Percentiles rank a stretch among this genome's conserved stretches.
phyloP scores from a whole-genome alignment of 768 basidiomycete species.

The Coprinopsis strossmayeri region DNA sequence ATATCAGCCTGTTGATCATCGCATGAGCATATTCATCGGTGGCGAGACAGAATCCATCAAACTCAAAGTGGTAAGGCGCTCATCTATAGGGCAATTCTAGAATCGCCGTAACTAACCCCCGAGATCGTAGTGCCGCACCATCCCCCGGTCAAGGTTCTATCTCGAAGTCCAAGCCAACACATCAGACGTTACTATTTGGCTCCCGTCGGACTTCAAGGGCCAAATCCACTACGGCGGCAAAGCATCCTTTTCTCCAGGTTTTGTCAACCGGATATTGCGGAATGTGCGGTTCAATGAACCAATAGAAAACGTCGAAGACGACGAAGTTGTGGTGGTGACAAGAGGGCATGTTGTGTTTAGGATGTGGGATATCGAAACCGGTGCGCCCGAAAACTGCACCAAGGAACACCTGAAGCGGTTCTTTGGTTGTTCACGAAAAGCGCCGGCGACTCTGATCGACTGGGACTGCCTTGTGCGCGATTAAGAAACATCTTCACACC shows the following conservation, averaged over 20 bases:
- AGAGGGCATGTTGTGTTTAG: constrained; percentile 57
- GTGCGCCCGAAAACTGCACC: constrained; percentile 54
- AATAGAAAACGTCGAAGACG: constrained; percentile 34
- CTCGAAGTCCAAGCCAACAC: constrained; percentile 57
- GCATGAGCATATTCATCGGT: constrained; percentile 62
- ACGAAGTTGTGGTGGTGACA: constrained; percentile 61
- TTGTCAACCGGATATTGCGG: constrained; percentile 58
- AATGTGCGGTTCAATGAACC: constrained; percentile 44
- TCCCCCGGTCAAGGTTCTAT: constrained; percentile 48
- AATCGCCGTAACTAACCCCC: neutral
- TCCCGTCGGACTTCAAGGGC: constrained; percentile 76
- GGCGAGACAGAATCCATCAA: constrained; percentile 49
- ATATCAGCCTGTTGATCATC: constrained; percentile 64
- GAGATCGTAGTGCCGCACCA: constrained; percentile 54
- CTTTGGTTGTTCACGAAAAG: constrained; percentile 51
- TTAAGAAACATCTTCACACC: constrained; percentile 24
- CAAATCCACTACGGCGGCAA: constrained; percentile 50
- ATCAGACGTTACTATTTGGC: constrained; percentile 71
- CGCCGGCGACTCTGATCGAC: constrained; percentile 52
- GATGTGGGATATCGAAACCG: constrained; percentile 73
- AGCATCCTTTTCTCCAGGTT: constrained; percentile 61
- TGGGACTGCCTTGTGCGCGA: constrained; percentile 81
- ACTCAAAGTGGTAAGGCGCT: constrained; percentile 61
- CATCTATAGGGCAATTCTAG: neutral
- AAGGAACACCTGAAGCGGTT: constrained; percentile 61